Conservation (phyloP, 257 asterid species). For the Solanum sitiens region DNA sequence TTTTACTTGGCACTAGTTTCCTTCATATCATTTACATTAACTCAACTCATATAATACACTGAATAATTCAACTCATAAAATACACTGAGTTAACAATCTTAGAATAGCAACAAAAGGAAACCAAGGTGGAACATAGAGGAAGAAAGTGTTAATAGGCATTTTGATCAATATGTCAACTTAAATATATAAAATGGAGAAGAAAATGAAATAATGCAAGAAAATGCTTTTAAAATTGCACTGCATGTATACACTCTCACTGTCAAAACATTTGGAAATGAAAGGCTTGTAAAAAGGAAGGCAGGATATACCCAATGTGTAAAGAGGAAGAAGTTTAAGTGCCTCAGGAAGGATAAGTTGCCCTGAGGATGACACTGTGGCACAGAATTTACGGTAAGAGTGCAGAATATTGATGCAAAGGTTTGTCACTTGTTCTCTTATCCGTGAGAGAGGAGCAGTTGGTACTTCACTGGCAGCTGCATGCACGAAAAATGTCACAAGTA, state of each 20-base stretch:
- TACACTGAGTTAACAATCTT: not conserved
- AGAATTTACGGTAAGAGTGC: slow-evolving; percentile 85
- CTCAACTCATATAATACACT: too few relatives aligned
- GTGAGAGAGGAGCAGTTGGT: slow-evolving; percentile 65
- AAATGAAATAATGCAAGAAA: not conserved
- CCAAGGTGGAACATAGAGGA: not conserved
- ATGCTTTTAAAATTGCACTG: not conserved
- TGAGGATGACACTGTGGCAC: slow-evolving; percentile 88
- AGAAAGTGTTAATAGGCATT: not conserved
- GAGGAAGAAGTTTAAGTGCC: slow-evolving; percentile 93
- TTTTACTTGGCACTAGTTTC: too few relatives aligned
- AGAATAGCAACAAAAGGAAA: not conserved
- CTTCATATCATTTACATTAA: too few relatives aligned
- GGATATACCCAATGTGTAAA: slow-evolving; percentile 76
- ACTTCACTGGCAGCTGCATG: slow-evolving; percentile 80
- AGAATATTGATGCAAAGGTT: slow-evolving; percentile 80
- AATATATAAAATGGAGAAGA: not conserved
- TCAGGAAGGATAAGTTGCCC: slow-evolving; percentile 98
- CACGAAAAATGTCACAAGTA: slow-evolving; percentile 6
- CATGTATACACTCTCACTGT: not conserved
- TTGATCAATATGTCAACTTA: not conserved
- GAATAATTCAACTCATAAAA: not conserved
- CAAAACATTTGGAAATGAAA: not conserved
- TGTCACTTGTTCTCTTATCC: slow-evolving; percentile 85
- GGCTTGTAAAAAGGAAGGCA: slow-evolving; percentile 1